These are phyloP conservation scores for Hericium rajendrae DNA, from an alignment of 768 basidiomycete genomes.

Conservation along the genomic window DNA sequence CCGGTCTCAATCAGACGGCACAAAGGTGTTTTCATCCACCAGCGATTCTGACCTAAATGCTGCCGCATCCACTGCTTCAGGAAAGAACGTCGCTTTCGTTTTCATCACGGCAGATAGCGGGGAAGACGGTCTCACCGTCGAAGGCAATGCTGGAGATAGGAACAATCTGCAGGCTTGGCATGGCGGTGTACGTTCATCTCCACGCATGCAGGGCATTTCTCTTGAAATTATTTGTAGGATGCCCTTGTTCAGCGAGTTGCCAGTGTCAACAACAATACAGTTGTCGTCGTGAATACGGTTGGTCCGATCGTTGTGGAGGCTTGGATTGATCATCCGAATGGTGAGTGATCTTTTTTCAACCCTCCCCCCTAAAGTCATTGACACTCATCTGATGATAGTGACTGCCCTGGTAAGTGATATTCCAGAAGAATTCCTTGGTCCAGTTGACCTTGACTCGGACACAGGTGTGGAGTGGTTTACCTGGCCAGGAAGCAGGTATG, in stretches of 20 bases:
- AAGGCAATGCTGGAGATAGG: constrained; percentile 65
- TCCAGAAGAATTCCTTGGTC: background rate
- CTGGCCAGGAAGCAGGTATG: constrained; percentile 50
- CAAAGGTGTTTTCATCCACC: background rate
- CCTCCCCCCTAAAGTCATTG: background rate
- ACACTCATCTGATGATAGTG: constrained; percentile 14
- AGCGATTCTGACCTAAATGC: background rate
- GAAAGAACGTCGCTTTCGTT: constrained; percentile 61
- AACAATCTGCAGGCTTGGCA: background rate
- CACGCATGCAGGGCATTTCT: no score
- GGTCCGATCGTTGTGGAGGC: constrained; percentile 29
- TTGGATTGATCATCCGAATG: constrained; percentile 45
- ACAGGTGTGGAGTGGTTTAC: constrained; percentile 34
- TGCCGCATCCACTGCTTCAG: constrained; percentile 7
- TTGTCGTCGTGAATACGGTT: constrained; percentile 52
- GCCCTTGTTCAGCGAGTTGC: constrained; percentile 58
- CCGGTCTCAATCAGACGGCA: background rate
- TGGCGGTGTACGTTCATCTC: background rate
- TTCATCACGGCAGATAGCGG: constrained; percentile 75
- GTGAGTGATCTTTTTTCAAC: background rate
- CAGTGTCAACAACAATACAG: constrained; percentile 57
- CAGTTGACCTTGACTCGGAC: background rate
- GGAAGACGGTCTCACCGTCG: constrained; percentile 68
- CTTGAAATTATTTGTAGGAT: background rate
- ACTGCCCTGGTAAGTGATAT: constrained; percentile 30